phyloP scores from a whole-genome alignment of 345 rosid species.

The Turritis glabra region DNA sequence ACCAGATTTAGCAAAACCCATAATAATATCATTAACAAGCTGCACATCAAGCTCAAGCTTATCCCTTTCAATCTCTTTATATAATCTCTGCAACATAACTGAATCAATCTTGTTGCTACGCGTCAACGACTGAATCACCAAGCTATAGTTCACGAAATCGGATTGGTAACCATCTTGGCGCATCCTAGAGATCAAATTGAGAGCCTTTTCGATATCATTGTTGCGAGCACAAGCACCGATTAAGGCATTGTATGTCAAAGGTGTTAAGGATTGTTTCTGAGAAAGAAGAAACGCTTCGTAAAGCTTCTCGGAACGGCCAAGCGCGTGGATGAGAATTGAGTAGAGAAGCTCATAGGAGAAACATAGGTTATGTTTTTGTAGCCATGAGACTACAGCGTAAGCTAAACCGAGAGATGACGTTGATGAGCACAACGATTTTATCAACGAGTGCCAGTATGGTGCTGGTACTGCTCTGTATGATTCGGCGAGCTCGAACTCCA shows the following conservation, averaged over 20 bases:
- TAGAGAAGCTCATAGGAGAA: conserved; percentile 94
- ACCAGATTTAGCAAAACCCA: conserved; percentile 85
- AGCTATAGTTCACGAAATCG: conserved; percentile 84
- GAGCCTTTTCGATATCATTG: conserved; percentile 80
- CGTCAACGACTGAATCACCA: conserved; percentile 71
- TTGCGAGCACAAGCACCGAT: conserved; percentile 89
- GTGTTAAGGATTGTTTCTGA: conserved; percentile 68
- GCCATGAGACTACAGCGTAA: conserved; percentile 87
- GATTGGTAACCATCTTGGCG: conserved; percentile 82
- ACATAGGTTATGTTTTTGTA: conserved; percentile 84
- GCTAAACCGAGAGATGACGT: conserved; percentile 57
- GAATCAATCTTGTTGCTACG: conserved; percentile 70
- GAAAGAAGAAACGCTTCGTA: conserved; percentile 94
- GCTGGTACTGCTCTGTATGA: conserved; percentile 85
- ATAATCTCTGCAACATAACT: conserved; percentile 63
- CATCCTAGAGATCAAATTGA: conserved; percentile 83
- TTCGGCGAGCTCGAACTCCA: conserved; percentile 75
- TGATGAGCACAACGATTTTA: conserved; percentile 67
- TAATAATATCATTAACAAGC: conserved; percentile 74
- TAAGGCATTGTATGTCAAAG: conserved; percentile 89
- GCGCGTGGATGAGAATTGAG: conserved; percentile 87
- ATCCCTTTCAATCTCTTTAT: conserved; percentile 63
- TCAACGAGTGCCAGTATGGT: conserved; percentile 84
- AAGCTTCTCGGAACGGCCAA: conserved; percentile 93
- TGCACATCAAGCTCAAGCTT: conserved; percentile 77